Percentiles rank a stretch among this genome's conserved stretches.
These are phyloP conservation scores for Rickenella mellea DNA, from an alignment of 768 basidiomycete species.

Conservation along the genomic window DNA sequence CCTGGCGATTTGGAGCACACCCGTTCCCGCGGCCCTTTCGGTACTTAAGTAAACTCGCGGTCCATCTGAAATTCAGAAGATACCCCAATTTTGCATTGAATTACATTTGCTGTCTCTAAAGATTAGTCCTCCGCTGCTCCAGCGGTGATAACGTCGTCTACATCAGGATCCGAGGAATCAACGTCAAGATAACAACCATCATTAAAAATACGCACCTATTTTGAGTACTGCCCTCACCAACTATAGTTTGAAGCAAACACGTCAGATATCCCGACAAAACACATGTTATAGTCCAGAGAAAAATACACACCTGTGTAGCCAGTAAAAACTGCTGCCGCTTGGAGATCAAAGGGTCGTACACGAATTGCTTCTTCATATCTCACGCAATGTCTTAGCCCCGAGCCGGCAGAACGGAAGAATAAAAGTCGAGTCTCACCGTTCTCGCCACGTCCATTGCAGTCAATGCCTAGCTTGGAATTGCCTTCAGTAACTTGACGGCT, in stretches of 20 bases:
- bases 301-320: conserved; percentile 76
- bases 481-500: conserved; percentile 84
- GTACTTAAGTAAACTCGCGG: too few species aligned
- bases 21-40: too few species aligned
- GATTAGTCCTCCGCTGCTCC: conserved; percentile 66
- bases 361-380: conserved; percentile 98
- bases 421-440: conserved; percentile 45
- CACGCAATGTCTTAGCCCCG: conserved; percentile 1
- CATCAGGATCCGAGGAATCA: conserved; percentile 5
- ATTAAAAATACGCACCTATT: conserved; percentile 49
- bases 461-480: conserved; percentile 83
- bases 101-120: too few species aligned
- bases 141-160: conserved; percentile 73
- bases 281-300: not conserved
- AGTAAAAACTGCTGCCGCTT: conserved; percentile 95
- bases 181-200: too few species aligned
- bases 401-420: not conserved
- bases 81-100: too few species aligned
- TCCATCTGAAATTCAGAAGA: too few species aligned
- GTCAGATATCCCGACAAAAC: not conserved
- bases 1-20: too few species aligned
- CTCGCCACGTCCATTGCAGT: conserved; percentile 77
- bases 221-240: conserved; percentile 82
- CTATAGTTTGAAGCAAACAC: conserved; percentile 22
- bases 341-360: conserved; percentile 94